Conservation (phyloP, 2,329 filamentous ascomycete species). For the Pseudogymnoascus sp. region DNA sequence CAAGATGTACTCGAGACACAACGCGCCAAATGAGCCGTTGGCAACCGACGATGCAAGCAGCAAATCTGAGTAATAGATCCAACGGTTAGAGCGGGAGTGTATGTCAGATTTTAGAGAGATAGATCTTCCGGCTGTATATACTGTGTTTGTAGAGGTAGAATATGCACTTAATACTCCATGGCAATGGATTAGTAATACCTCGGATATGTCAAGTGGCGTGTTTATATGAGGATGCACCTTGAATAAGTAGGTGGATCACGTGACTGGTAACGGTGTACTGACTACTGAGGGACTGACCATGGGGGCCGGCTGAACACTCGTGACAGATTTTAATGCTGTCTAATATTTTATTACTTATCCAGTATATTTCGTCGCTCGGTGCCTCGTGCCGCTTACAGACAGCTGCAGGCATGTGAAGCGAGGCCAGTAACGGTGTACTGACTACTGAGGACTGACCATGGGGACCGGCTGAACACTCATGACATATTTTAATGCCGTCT, state of each 20-base stretch:
- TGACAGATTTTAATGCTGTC: neutral
- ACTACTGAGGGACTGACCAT: neutral
- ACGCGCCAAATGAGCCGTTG: slow-evolving; percentile 36
- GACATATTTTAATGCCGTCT: neutral
- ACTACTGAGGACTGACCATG: neutral
- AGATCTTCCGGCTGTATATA: slow-evolving; percentile 3
- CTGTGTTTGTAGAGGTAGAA: slow-evolving; percentile 1
- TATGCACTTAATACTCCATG: slow-evolving; percentile 5
- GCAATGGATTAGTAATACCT: slow-evolving; percentile 3
- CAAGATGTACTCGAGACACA: slow-evolving; percentile 53
- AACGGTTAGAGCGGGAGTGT: neutral
- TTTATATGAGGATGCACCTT: neutral
- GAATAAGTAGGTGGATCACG: neutral
- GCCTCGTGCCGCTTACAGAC: neutral
- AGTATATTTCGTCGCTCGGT: neutral
- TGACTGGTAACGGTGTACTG: neutral
- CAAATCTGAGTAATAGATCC: neutral
- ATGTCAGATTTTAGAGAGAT: neutral
- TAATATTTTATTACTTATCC: neutral
- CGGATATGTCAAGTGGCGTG: neutral
- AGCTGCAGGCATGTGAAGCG: neutral
- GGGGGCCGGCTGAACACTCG: neutral
- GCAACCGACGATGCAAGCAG: neutral
- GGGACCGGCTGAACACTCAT: neutral
- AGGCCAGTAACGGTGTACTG: neutral